These are phyloP conservation scores for Podosphaera aphanis DNA, from an alignment of 2,329 filamentous ascomycete genomes.

Conservation along the genomic window DNA sequence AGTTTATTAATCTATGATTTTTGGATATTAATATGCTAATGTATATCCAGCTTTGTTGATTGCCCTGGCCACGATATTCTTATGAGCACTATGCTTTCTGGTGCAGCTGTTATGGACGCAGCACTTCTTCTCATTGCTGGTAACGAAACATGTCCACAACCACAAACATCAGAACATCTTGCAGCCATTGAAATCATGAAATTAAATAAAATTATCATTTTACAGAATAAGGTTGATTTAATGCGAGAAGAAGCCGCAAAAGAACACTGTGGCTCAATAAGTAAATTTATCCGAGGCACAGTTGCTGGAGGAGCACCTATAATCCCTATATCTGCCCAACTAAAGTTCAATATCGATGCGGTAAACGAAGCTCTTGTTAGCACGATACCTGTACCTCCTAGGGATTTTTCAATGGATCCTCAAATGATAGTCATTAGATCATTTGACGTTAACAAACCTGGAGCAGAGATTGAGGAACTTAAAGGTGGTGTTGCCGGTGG, in stretches of 20 bases:
- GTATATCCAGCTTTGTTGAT: conserved; percentile 56
- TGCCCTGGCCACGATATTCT: conserved; percentile 99
- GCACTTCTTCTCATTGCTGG: conserved; percentile 88
- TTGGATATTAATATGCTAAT: conserved; percentile 10
- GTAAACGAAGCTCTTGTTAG: conserved; percentile 91
- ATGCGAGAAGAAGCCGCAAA: conserved; percentile 91
- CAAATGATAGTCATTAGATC: conserved; percentile 99
- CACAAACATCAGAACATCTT: conserved; percentile 95
- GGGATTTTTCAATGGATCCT: conserved; percentile 77
- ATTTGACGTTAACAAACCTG: conserved; percentile 98
- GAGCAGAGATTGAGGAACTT: conserved; percentile 92
- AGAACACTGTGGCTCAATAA: conserved; percentile 86
- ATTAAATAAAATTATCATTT: conserved; percentile 95
- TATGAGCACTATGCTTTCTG: conserved; percentile 99
- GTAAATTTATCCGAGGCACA: conserved; percentile 95
- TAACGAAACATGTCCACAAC: conserved; percentile 95
- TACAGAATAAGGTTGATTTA: conserved; percentile 98
- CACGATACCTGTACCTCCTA: conserved; percentile 73
- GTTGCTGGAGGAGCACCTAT: conserved; percentile 87
- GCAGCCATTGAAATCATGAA: conserved; percentile 99
- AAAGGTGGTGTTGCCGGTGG: conserved; percentile 98
- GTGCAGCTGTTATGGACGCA: conserved; percentile 97
- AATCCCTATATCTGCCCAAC: conserved; percentile 88
- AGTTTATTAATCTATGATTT: conserved; percentile 19
- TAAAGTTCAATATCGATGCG: conserved; percentile 98